A percentile compares a stretch with the other conserved stretches of the same genome.
phyloP scores from a whole-genome alignment of 148 eudicot species.

The Vaccinium darrowii region DNA sequence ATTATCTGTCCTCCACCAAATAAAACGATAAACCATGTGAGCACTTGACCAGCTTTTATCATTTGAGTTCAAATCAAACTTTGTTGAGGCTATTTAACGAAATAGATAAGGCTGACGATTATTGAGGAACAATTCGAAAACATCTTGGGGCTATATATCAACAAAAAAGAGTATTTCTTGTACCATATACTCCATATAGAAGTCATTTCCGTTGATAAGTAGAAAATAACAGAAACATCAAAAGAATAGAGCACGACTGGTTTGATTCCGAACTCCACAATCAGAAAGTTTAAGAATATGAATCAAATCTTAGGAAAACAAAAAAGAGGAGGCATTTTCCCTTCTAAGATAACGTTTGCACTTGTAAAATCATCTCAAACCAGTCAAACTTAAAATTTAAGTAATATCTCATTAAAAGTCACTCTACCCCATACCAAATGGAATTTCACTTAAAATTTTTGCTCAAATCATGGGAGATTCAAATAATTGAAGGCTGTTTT shows the following conservation, averaged over 20 bases:
- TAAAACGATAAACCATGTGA: not conserved
- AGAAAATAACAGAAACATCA: not conserved
- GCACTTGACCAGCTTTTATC: not conserved
- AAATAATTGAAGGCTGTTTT: not conserved
- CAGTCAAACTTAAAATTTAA: not conserved
- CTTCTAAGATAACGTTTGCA: not conserved
- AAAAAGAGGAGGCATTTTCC: not conserved
- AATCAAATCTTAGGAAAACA: not conserved
- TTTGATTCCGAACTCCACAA: not conserved
- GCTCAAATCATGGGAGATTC: not conserved
- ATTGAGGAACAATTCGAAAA: not conserved
- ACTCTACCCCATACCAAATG: not conserved
- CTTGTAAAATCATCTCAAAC: not conserved
- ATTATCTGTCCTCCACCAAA: constrained; percentile 15
- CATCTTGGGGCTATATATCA: not conserved
- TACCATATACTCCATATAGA: not conserved
- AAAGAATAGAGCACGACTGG: not conserved
- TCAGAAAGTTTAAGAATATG: constrained; percentile 8
- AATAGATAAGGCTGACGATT: not conserved
- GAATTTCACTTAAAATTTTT: not conserved
- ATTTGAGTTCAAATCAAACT: not conserved
- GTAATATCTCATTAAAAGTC: not conserved
- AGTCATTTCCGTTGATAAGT: not conserved
- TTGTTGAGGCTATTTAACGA: not conserved
- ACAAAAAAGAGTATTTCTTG: not conserved